Conservation (phyloP, 106 monocot species). For the Gastrodia elata region DNA sequence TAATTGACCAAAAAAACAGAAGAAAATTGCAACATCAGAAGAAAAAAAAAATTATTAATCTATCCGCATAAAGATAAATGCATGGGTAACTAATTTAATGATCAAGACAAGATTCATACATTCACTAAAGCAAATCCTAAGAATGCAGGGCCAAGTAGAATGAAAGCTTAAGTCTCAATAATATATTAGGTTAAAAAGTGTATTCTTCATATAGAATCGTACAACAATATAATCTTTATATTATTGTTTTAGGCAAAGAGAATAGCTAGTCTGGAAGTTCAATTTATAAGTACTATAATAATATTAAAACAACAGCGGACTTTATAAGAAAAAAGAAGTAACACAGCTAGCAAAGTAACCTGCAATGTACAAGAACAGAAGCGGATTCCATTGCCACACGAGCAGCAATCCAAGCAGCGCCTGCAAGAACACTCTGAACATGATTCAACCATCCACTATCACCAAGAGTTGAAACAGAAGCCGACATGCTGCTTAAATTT, state of each 20-base stretch:
- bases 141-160: background rate
- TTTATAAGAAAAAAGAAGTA: background rate
- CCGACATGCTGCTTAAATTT: constrained; percentile 91
- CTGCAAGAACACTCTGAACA: constrained; percentile 84
- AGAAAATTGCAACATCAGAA: background rate
- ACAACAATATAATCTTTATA: background rate
- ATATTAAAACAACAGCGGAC: background rate
- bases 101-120: background rate
- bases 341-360: constrained; percentile 29
- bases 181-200: background rate
- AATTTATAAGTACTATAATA: background rate
- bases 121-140: background rate
- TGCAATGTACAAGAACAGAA: constrained; percentile 98
- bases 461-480: constrained; percentile 78
- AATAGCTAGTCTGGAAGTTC: background rate
- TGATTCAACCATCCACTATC: constrained; percentile 91
- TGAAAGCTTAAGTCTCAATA: background rate
- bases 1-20: background rate
- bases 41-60: background rate
- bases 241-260: background rate
- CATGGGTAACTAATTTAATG: background rate
- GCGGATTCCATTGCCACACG: constrained; percentile 75
- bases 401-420: constrained; percentile 98
- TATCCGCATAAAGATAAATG: background rate
- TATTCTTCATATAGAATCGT: background rate